Base-by-base conservation (phyloP, 441 rosid genomes). In the Jatropha podagrica region DNA sequence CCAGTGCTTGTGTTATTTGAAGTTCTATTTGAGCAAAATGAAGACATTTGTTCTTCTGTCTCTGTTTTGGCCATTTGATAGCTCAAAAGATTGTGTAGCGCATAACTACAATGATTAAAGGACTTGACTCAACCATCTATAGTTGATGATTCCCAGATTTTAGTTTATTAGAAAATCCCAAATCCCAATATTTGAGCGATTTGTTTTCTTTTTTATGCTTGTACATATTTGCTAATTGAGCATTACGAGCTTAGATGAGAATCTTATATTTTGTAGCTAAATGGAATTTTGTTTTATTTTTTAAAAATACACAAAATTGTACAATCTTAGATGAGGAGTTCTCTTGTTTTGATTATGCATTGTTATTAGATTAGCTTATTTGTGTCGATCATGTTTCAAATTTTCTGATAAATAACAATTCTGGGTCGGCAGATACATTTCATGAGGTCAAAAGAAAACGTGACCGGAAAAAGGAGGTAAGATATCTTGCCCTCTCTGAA, bases 391-490 rank as follows among this genome's bases (percentile, higher is more conserved):
- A 37, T 17, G 41, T 58, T 7, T 62, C 15, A 5, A 1, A 15
- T 20, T 14, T 73, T 65, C 37, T 56, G 49, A 66, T 7, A 27
- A 40, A 58, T 48, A 62, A 18, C 32, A 32, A 40, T 40, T 20
- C 48, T 75, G 56, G 71, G 40, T 49, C 82, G 79, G 83, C 88
- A 95, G 99, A 95, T 86, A 95, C 97, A 40, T 95, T 92, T 83
- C 97, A 93, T 62, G 93, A 92, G 85, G 99, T 95, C 74, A 88
- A 80, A 81, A 91, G 89, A 74, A 92, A 86, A 76, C 86, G 80
- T 20, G 87, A 86, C 69, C 74, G 83, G 78, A 90, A 78, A 81
- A 93, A 87, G 71, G 93, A 90, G 97, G 98, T 88, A 81, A 83
- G 81, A 72, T 52, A 12, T 80, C 48, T 49, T 74, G 8, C 70